Conservation (phyloP, 192 early-diverging fungal species). For the Gamsiella multidivaricata region DNA sequence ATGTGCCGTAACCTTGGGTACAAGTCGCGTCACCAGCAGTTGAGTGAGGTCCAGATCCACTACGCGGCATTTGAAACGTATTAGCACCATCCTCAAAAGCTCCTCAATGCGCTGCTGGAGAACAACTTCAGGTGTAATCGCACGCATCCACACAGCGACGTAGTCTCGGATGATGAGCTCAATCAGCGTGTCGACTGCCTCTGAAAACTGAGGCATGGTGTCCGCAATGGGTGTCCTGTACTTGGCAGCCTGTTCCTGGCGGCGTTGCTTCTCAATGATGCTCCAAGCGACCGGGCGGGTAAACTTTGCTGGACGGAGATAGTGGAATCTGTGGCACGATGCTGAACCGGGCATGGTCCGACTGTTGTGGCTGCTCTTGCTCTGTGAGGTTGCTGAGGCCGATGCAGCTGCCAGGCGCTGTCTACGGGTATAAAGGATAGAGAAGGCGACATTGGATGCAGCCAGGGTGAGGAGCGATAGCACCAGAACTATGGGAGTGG, state of each 20-base stretch:
- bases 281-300: conserved; percentile 38
- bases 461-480: conserved; percentile 29
- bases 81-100: conserved; percentile 55
- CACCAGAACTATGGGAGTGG: conserved; percentile 20
- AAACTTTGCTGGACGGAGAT: conserved; percentile 45
- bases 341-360: conserved; percentile 33
- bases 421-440: conserved; percentile 36
- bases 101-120: conserved; percentile 64
- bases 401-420: conserved; percentile 8
- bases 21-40: conserved; percentile 67
- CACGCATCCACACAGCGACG: conserved; percentile 66
- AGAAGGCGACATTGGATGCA: conserved; percentile 43
- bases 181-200: conserved; percentile 61
- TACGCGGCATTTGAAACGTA: conserved; percentile 53
- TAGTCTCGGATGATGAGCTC: conserved; percentile 66
- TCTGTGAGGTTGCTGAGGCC: neutral
- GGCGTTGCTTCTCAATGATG: conserved; percentile 26
- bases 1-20: conserved; percentile 81
- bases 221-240: conserved; percentile 39
- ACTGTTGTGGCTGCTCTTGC: neutral
- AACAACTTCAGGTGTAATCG: conserved; percentile 55
- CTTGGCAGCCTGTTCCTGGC: conserved; percentile 42
- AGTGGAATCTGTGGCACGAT: conserved; percentile 33
- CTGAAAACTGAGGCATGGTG: conserved; percentile 45
- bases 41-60: conserved; percentile 69